A percentile compares a stretch with the other conserved stretches of the same genome.
Evolutionary conservation across 2,329 filamentous ascomycete genomes (phyloP).

Genomic region (Byssoonygena ceratinophila): DNA sequence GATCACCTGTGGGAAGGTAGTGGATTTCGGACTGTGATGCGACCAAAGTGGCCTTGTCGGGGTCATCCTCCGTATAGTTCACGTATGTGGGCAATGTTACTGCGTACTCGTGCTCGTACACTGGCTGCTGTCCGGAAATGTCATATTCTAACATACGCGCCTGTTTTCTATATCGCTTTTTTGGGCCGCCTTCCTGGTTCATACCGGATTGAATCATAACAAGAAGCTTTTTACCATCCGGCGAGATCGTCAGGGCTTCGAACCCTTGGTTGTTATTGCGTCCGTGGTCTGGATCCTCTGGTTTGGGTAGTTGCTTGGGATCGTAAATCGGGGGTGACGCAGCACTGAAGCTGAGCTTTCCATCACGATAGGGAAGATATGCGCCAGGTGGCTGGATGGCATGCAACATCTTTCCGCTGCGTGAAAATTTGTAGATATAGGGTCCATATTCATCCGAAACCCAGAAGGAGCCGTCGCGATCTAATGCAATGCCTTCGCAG

Average conservation of each 20-base stretch:
- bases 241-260: slow-evolving; percentile 55
- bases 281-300: slow-evolving; percentile 50
- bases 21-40: slow-evolving; percentile 61
- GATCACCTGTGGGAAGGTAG: slow-evolving; percentile 40
- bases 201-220: slow-evolving; percentile 56
- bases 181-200: slow-evolving; percentile 51
- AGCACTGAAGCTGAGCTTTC: slow-evolving; percentile 51
- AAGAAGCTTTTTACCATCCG: slow-evolving; percentile 54
- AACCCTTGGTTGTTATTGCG: slow-evolving; percentile 66
- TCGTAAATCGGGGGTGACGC: slow-evolving; percentile 54
- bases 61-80: slow-evolving; percentile 42
- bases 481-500: slow-evolving; percentile 55
- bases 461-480: slow-evolving; percentile 54
- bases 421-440: slow-evolving; percentile 56
- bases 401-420: slow-evolving; percentile 47
- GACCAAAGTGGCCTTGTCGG: slow-evolving; percentile 42
- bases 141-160: slow-evolving; percentile 56
- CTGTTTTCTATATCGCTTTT: slow-evolving; percentile 46
- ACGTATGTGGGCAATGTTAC: slow-evolving; percentile 53
- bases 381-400: slow-evolving; percentile 57
- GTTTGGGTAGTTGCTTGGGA: slow-evolving; percentile 39
- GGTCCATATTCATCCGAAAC: slow-evolving; percentile 61
- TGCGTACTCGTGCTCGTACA: slow-evolving; percentile 52
- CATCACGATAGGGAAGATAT: slow-evolving; percentile 54
- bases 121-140: slow-evolving; percentile 38